These are phyloP conservation scores for Phytophthora colocasiae DNA, from an alignment of 352 stramenopile genomes.

Conservation along the genomic window DNA sequence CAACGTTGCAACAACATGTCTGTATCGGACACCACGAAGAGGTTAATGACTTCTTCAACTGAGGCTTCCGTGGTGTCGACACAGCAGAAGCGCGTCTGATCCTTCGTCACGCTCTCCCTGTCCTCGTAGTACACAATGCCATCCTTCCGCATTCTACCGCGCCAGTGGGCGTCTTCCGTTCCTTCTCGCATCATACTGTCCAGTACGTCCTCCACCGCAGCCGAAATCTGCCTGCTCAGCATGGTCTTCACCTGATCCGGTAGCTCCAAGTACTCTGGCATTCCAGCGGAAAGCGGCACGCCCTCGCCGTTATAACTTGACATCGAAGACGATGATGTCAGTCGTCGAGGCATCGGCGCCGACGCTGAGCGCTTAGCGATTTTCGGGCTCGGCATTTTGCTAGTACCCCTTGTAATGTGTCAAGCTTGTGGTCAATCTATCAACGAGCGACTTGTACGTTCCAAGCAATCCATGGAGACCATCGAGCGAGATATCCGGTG, in stretches of 20 bases:
- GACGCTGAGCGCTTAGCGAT: conserved; percentile 20
- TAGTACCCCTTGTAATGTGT: conserved; percentile 13
- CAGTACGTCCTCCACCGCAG: conserved; percentile 45
- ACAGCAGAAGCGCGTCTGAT: conserved; percentile 51
- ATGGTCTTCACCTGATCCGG: conserved; percentile 30
- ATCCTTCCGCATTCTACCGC: conserved; percentile 43
- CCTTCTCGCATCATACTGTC: conserved; percentile 50
- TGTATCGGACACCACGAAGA: conserved; percentile 47
- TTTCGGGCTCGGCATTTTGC: conserved; percentile 19
- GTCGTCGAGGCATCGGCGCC: conserved; percentile 6
- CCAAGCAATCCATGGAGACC: conserved; percentile 13
- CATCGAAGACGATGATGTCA: conserved; percentile 22
- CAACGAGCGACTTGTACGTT: conserved; percentile 27
- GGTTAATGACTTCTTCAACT: conserved; percentile 43
- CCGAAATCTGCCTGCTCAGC: conserved; percentile 37
- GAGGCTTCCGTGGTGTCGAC: conserved; percentile 38
- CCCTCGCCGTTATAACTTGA: conserved; percentile 27
- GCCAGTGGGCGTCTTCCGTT: conserved; percentile 37
- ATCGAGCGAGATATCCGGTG: conserved; percentile 24
- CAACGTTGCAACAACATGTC: conserved; percentile 47
- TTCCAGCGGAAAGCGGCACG: conserved; percentile 4
- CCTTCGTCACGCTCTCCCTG: conserved; percentile 37
- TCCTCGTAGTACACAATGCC: conserved; percentile 51
- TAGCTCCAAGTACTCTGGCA: conserved; percentile 31
- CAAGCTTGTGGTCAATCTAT: conserved; percentile 21